Percentiles rank a stretch among this genome's conserved stretches.
phyloP scores from a whole-genome alignment of 768 basidiomycete genomes.

The Suillus subluteus region DNA sequence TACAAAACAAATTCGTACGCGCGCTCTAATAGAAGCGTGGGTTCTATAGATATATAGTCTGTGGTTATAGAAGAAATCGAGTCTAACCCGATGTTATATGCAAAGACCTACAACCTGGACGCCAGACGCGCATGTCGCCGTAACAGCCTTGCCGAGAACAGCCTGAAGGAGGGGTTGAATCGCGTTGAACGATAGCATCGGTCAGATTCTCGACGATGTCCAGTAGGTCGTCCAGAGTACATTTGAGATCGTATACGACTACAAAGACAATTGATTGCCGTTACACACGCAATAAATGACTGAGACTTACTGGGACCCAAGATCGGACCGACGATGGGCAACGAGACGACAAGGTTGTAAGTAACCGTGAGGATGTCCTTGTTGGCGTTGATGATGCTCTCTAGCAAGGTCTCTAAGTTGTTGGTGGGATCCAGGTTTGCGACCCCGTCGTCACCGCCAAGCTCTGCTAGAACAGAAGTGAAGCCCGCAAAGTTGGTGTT shows the following conservation, averaged over 20 bases:
- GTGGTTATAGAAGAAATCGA: slow-evolving; percentile 30
- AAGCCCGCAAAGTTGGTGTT: slow-evolving; percentile 38
- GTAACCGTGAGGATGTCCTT: slow-evolving; percentile 48
- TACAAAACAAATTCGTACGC: slow-evolving; percentile 31
- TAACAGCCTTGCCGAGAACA: slow-evolving; percentile 26
- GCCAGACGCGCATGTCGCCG: slow-evolving; percentile 28
- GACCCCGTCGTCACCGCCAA: slow-evolving; percentile 49
- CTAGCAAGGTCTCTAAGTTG: slow-evolving; percentile 51
- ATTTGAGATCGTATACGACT: slow-evolving; percentile 68
- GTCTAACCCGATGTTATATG: slow-evolving; percentile 28
- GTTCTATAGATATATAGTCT: slow-evolving; percentile 33
- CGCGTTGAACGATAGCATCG: slow-evolving; percentile 49
- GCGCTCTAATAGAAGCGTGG: slow-evolving; percentile 22
- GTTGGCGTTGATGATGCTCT: slow-evolving; percentile 49
- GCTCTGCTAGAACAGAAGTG: slow-evolving; percentile 28
- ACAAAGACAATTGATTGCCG: slow-evolving; percentile 7
- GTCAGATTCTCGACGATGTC: slow-evolving; percentile 51
- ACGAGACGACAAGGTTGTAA: slow-evolving; percentile 34
- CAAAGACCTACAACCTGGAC: slow-evolving; percentile 23
- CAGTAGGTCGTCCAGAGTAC: slow-evolving; percentile 54
- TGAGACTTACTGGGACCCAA: slow-evolving; percentile 57
- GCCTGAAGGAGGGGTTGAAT: slow-evolving; percentile 41
- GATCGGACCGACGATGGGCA: slow-evolving; percentile 52
- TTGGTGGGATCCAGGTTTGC: slow-evolving; percentile 51
- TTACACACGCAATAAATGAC: slow-evolving; percentile 3